These are phyloP conservation scores for Fraxinus paxiana DNA, from an alignment of 305 asterid species.

Conservation along the genomic window DNA sequence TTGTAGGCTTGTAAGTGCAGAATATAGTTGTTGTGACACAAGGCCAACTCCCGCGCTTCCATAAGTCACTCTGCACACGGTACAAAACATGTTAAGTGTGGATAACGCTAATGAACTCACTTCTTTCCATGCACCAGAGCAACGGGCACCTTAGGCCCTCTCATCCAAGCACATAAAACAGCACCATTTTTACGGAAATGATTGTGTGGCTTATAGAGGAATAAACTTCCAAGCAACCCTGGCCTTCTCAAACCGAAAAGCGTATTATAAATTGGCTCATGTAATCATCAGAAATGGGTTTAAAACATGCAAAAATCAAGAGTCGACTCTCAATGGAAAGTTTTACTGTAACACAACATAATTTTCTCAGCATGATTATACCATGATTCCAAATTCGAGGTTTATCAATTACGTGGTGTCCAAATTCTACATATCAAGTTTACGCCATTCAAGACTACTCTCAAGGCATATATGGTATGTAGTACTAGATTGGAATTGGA, in stretches of 20 bases:
- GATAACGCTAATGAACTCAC: not conserved
- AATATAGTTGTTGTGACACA: constrained; percentile 71
- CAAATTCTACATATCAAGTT: not conserved
- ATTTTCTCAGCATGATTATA: not conserved
- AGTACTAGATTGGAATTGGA: not conserved
- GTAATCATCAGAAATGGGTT: not conserved
- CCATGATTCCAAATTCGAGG: not conserved
- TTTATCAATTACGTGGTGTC: not conserved
- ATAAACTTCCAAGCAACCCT: not conserved
- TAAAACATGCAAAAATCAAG: not conserved
- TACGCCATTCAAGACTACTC: not conserved
- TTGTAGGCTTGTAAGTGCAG: constrained; percentile 77
- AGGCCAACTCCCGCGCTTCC: constrained; percentile 71
- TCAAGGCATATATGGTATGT: not conserved
- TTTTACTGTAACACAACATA: not conserved
- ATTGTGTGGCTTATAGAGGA: not conserved
- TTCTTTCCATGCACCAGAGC: not conserved
- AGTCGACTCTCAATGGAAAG: not conserved
- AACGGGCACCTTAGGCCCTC: not conserved
- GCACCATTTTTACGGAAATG: not conserved
- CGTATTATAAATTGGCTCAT: not conserved
- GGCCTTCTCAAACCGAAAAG: not conserved
- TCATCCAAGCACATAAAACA: not conserved
- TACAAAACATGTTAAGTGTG: not conserved
- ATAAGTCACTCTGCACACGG: constrained; percentile 53